phyloP scores from a whole-genome alignment of 1,284 basidiomycete species.

The Trametes hirsuta region DNA sequence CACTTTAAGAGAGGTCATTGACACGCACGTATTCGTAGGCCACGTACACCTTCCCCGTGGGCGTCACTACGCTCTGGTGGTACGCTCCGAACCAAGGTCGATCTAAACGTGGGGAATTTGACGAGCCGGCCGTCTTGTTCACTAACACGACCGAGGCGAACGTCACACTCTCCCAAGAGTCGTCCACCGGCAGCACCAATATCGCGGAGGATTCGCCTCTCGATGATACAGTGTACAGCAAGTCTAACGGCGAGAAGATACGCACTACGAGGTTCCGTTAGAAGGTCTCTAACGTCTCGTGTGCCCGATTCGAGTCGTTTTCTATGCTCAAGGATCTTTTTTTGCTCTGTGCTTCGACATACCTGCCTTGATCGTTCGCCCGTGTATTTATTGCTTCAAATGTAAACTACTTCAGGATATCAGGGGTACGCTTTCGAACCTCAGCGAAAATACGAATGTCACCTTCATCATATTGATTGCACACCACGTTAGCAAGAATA shows the following conservation, averaged over 20 bases:
- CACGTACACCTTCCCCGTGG: conserved; percentile 68
- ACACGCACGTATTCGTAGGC: conserved; percentile 41
- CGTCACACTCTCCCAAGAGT: background rate
- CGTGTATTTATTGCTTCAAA: too few relatives aligned
- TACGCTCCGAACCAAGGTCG: conserved; percentile 37
- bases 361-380: too few relatives aligned
- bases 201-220: background rate
- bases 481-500: too few relatives aligned
- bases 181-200: background rate
- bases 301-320: background rate
- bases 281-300: background rate
- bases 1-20: background rate
- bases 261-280: background rate
- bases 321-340: too few relatives aligned
- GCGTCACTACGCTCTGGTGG: conserved; percentile 54
- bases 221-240: conserved; percentile 3
- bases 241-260: conserved; percentile 15
- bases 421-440: too few relatives aligned
- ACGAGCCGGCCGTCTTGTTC: conserved; percentile 2
- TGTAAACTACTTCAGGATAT: too few relatives aligned
- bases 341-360: too few relatives aligned
- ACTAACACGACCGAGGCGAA: conserved; percentile 10
- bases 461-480: too few relatives aligned
- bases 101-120: conserved; percentile 12
- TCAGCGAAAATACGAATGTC: too few relatives aligned